Base-by-base conservation (phyloP, 2,329 filamentous ascomycete species). In the Fusarium clavum region DNA sequence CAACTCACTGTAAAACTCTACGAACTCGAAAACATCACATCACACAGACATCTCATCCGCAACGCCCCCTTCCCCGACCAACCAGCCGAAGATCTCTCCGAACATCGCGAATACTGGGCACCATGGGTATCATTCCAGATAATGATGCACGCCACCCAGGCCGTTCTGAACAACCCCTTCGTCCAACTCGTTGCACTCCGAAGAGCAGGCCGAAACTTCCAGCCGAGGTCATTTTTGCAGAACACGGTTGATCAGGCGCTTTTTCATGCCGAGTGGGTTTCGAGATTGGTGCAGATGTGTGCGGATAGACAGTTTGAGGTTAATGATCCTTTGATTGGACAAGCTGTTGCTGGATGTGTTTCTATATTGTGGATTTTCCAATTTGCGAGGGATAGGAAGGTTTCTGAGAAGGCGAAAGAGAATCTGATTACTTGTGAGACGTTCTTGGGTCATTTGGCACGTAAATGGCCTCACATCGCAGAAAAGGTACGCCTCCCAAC, bases 281-380 rank as follows among this genome's bases (percentile, higher is more conserved):
- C 68, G 1, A 61, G 69, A 3, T n/a, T 75, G 1, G 55, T 75
- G 2, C 69, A 68, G 8, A 75, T 75, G 70, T 73, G 70, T 3
- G 64, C 61, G 1, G 73, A 75, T 18, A 44, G 68, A 1, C 51
- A 61, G 1, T 72, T 75, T 11, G 38, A 67, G 10, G 66, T 75
- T 2, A 69, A 65, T 11, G 72, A 75, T 41, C 72, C 73, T 4
- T 11, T 75, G 7, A 49, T 75, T 14, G 73, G 73, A 22, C 65
- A 70, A 6, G 67, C 65, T 5, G 66, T 75, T 5, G 69, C 72
- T 1, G 66, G 64, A 5, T 73, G 71, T 16, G 64, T 71, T 3
- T 72, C 71, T 0, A 71, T 75, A 32, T 48, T 73, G 6, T 75
- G 72, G 73, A 70, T 75, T 6, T 75, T 75, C 4, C 73, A 75